These are phyloP conservation scores for Umbelopsis sp. DNA, from an alignment of 192 early-diverging fungal species.

Conservation along the genomic window DNA sequence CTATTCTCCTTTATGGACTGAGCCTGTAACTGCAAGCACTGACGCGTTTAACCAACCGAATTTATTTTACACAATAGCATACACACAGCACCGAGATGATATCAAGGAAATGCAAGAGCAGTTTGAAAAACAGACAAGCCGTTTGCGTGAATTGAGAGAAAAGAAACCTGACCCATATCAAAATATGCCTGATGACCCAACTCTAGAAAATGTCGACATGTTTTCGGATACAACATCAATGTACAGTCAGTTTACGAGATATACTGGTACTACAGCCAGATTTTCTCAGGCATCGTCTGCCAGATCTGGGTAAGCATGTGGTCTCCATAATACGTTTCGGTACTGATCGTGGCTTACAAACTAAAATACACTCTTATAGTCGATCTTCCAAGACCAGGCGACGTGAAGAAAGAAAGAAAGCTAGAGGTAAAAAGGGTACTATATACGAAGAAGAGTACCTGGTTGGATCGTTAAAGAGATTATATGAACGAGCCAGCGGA, in stretches of 20 bases:
- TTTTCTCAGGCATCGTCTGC: slow-evolving; percentile 55
- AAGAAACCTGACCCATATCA: slow-evolving; percentile 49
- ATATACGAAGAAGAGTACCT: slow-evolving; percentile 91
- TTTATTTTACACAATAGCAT: neutral
- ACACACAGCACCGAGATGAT: slow-evolving; percentile 55
- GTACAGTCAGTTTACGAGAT: slow-evolving; percentile 84
- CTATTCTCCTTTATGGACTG: slow-evolving; percentile 28
- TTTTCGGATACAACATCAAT: slow-evolving; percentile 95
- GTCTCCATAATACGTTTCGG: neutral
- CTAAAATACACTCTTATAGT: neutral
- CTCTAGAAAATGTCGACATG: slow-evolving; percentile 88
- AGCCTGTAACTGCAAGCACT: neutral
- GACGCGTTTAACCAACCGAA: neutral
- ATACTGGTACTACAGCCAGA: slow-evolving; percentile 66
- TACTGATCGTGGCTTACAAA: neutral
- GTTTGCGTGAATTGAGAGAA: slow-evolving; percentile 60
- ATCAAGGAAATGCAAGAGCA: slow-evolving; percentile 63
- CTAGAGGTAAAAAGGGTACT: slow-evolving; percentile 88
- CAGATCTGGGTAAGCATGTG: slow-evolving; percentile 20
- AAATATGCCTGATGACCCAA: slow-evolving; percentile 51
- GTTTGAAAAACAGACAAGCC: slow-evolving; percentile 61
- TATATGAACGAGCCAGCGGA: slow-evolving; percentile 56
- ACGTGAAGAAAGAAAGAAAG: slow-evolving; percentile 74
- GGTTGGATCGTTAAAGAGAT: slow-evolving; percentile 66
- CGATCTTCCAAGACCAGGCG: slow-evolving; percentile 66